phyloP scores from a whole-genome alignment of 305 asterid genomes.

The Fraxinus baroniana region DNA sequence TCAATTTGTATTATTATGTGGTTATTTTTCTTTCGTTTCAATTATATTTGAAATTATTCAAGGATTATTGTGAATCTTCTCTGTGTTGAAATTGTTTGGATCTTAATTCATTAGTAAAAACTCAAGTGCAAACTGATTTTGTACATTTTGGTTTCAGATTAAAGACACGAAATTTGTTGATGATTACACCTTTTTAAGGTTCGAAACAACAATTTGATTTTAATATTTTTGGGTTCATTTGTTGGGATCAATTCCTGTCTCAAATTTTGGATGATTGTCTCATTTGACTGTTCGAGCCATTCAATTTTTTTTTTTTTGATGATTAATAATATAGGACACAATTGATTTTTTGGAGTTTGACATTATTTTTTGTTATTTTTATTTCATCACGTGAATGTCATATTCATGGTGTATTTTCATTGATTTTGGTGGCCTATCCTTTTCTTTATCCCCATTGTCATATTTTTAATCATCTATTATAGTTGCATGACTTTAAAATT shows the following conservation, averaged over 20 bases:
- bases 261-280: not conserved
- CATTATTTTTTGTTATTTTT: constrained; percentile 15
- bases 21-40: constrained; percentile 5
- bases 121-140: constrained; percentile 10
- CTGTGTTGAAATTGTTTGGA: not conserved
- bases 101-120: constrained; percentile 8
- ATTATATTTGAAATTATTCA: constrained; percentile 1
- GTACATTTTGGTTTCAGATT: constrained; percentile 19
- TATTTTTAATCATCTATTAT: constrained; percentile 22
- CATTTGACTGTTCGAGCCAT: not conserved
- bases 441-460: constrained; percentile 34
- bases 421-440: constrained; percentile 45
- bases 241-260: constrained; percentile 17
- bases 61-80: constrained; percentile 10
- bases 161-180: not conserved
- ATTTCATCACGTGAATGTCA: constrained; percentile 36
- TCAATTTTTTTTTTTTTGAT: not conserved
- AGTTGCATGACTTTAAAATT: not conserved
- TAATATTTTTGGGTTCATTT: not conserved
- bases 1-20: constrained; percentile 14
- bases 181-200: constrained; percentile 17
- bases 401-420: constrained; percentile 32
- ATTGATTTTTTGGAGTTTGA: constrained; percentile 9
- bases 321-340: constrained; percentile 2
- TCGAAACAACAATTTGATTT: constrained; percentile 16